Percentiles rank a stretch among this genome's conserved stretches.
These are phyloP conservation scores for Bipolaris victoriae DNA, from an alignment of 2,329 filamentous ascomycete genomes.

Conservation along the genomic window DNA sequence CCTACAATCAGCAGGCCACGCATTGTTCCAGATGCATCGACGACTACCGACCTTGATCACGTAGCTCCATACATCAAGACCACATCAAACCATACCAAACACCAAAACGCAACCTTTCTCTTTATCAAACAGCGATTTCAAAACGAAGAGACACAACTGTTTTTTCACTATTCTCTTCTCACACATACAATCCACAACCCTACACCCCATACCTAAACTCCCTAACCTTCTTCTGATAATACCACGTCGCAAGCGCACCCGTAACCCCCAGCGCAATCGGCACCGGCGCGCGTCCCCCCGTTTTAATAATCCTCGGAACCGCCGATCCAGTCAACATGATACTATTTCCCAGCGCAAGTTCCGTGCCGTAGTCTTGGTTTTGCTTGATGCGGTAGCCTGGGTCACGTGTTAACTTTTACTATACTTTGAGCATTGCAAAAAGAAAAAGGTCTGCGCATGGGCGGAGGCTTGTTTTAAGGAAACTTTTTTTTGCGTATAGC, in stretches of 20 bases:
- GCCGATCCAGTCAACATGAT: slow-evolving; percentile 32
- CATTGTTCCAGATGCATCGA: not conserved
- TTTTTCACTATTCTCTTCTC: too few relatives aligned
- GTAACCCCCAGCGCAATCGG: slow-evolving; percentile 35
- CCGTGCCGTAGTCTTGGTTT: slow-evolving; percentile 38
- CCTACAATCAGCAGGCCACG: too few relatives aligned
- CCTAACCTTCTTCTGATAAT: slow-evolving; percentile 41
- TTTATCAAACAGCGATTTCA: too few relatives aligned
- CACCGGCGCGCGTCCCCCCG: slow-evolving; percentile 35
- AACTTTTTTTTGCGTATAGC: too few relatives aligned
- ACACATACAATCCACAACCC: too few relatives aligned
- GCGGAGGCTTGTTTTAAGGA: too few relatives aligned
- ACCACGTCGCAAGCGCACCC: slow-evolving; percentile 33
- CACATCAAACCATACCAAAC: too few relatives aligned
- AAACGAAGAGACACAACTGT: too few relatives aligned
- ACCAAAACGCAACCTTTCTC: too few relatives aligned
- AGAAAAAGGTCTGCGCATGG: too few relatives aligned
- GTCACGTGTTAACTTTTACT: not conserved
- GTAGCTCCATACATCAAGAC: too few relatives aligned
- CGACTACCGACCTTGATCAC: not conserved
- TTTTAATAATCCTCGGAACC: slow-evolving; percentile 36
- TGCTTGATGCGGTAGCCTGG: slow-evolving; percentile 36
- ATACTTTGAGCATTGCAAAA: not conserved
- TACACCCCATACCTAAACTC: slow-evolving; percentile 39
- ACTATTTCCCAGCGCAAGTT: slow-evolving; percentile 38